phyloP scores from a whole-genome alignment of 2,329 filamentous ascomycete species.

The Malbranchea cinnamomea region DNA sequence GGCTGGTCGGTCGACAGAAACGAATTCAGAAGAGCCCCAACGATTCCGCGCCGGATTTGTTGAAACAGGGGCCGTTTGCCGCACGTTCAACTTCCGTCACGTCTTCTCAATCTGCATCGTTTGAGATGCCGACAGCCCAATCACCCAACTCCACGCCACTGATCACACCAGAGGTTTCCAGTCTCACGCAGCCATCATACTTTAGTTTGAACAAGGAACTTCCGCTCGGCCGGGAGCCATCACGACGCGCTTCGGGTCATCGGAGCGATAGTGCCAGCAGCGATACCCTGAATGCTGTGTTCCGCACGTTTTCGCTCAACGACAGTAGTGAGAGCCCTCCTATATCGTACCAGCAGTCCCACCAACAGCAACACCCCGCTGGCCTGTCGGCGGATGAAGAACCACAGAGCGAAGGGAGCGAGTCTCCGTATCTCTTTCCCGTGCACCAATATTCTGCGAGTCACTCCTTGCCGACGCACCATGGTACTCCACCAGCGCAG shows the following conservation, averaged over 20 bases:
- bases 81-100: constrained; percentile 65
- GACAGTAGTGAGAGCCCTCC: constrained; percentile 38
- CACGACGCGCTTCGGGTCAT: constrained; percentile 57
- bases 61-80: constrained; percentile 84
- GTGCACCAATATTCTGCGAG: constrained; percentile 47
- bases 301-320: constrained; percentile 61
- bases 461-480: constrained; percentile 23
- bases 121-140: constrained; percentile 67
- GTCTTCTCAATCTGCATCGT: constrained; percentile 84
- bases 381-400: constrained; percentile 50
- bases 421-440: constrained; percentile 61
- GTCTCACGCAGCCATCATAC: constrained; percentile 72
- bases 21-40: constrained; percentile 63
- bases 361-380: constrained; percentile 11
- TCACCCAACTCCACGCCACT: constrained; percentile 77
- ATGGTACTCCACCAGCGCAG: constrained; percentile 37
- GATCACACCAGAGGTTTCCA: constrained; percentile 61
- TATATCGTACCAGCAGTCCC: constrained; percentile 14
- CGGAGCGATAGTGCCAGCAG: constrained; percentile 88
- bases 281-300: constrained; percentile 69
- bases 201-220: constrained; percentile 48
- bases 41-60: constrained; percentile 78
- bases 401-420: constrained; percentile 52
- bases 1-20: constrained; percentile 89
- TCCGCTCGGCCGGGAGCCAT: constrained; percentile 42